Evolutionary conservation across 805 yeast species (phyloP).

Genomic region (Candida tammaniensis): DNA sequence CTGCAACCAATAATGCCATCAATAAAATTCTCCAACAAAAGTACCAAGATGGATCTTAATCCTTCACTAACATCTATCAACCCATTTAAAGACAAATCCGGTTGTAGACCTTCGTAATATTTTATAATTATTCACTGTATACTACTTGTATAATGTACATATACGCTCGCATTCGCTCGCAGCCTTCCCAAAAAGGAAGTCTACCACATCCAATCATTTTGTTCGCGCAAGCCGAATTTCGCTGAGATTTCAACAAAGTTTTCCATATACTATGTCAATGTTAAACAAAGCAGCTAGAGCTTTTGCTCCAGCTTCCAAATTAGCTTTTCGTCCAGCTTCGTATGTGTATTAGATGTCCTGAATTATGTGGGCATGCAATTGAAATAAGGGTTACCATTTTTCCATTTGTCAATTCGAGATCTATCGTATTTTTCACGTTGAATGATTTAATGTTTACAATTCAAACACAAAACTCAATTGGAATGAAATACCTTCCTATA

Average conservation of each 20-base stretch:
- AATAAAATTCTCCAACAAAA: slow-evolving; percentile 25
- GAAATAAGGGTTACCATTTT: background rate
- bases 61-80: too few species aligned
- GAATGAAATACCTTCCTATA: too few species aligned
- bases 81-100: too few species aligned
- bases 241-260: slow-evolving; percentile 17
- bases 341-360: slow-evolving; percentile 24
- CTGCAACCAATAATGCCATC: slow-evolving; percentile 25
- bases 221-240: slow-evolving; percentile 20
- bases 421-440: background rate
- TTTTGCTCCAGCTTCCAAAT: slow-evolving; percentile 36
- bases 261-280: slow-evolving; percentile 30
- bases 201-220: slow-evolving; percentile 32
- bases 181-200: slow-evolving; percentile 27
- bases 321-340: slow-evolving; percentile 45
- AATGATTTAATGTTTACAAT: too few species aligned
- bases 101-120: too few species aligned
- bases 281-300: slow-evolving; percentile 44
- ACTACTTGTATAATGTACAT: too few species aligned
- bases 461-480: too few species aligned
- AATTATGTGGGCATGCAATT: background rate
- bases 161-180: background rate
- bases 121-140: too few species aligned
- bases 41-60: too few species aligned
- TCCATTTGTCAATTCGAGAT: background rate